Percentiles rank a stretch among this genome's conserved stretches.
Evolutionary conservation across 768 basidiomycete species (phyloP).

Genomic region (Auricularia auricula-judae): DNA sequence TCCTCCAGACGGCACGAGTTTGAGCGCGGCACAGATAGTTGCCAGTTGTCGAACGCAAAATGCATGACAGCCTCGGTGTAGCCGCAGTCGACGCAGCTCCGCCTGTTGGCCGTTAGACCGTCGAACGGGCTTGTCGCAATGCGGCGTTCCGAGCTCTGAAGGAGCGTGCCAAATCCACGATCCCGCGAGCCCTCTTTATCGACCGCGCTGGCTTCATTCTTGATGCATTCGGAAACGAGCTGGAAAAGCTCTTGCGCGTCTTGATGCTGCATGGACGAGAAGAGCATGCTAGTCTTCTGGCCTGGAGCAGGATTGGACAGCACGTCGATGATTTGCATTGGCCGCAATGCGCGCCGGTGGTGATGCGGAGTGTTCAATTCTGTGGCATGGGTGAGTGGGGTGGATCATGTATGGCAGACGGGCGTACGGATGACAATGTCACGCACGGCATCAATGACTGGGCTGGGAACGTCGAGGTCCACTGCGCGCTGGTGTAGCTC

Average conservation of each 20-base stretch:
- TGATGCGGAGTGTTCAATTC: conserved; percentile 55
- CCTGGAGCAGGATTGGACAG: conserved; percentile 45
- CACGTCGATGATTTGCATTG: conserved; percentile 58
- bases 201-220: conserved; percentile 68
- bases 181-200: conserved; percentile 46
- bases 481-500: conserved; percentile 67
- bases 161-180: conserved; percentile 23
- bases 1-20: conserved; percentile 63
- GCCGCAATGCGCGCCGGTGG: conserved; percentile 54
- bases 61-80: conserved; percentile 94
- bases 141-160: conserved; percentile 41
- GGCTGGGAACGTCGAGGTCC: conserved; percentile 69
- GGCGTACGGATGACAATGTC: conserved; percentile 55
- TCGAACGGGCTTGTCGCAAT: conserved; percentile 38
- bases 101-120: conserved; percentile 79
- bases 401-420: conserved; percentile 3
- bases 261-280: conserved; percentile 89
- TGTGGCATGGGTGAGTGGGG: conserved; percentile 18
- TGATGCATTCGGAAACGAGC: conserved; percentile 80
- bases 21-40: conserved; percentile 65
- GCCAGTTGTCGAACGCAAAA: conserved; percentile 79
- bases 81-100: conserved; percentile 81
- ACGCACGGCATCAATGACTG: conserved; percentile 73
- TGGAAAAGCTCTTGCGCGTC: conserved; percentile 98
- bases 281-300: conserved; percentile 45